phyloP scores from a whole-genome alignment of 805 yeast genomes.

The Candida stauntonica region DNA sequence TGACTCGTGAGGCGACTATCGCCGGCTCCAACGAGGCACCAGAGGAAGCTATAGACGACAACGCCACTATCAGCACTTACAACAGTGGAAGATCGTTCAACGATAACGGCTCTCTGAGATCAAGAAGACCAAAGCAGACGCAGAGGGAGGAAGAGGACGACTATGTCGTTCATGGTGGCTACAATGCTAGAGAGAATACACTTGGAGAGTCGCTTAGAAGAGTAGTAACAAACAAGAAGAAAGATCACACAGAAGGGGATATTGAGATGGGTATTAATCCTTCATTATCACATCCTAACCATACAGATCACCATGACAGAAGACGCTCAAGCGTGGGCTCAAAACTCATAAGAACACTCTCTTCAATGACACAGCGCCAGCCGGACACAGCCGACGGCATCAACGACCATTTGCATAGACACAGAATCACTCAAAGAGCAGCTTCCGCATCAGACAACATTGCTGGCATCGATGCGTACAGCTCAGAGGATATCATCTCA shows the following conservation, averaged over 20 bases:
- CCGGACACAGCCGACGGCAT: constrained; percentile 29
- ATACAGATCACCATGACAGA: neutral
- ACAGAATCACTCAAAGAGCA: constrained; percentile 38
- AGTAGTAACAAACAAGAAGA: constrained; percentile 20
- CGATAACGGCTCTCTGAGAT: constrained; percentile 5
- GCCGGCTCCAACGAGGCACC: constrained; percentile 35
- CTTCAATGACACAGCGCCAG: constrained; percentile 18
- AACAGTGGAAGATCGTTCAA: constrained; percentile 4
- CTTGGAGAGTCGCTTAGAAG: constrained; percentile 32
- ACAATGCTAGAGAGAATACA: constrained; percentile 31
- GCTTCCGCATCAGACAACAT: constrained; percentile 40
- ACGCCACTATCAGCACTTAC: constrained; percentile 9
- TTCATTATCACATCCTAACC: neutral
- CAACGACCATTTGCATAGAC: constrained; percentile 30
- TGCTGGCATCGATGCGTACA: constrained; percentile 39
- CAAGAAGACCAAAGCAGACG: constrained; percentile 12
- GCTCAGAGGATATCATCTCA: constrained; percentile 13
- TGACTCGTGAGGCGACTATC: constrained; percentile 50
- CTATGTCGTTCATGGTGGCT: constrained; percentile 24
- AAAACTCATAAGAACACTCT: constrained; percentile 19
- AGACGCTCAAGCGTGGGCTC: constrained; percentile 8
- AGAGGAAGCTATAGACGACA: constrained; percentile 9
- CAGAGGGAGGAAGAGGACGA: constrained; percentile 28
- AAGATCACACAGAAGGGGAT: constrained; percentile 4
- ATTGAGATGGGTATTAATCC: constrained; percentile 15